These are phyloP conservation scores for Trichoderma brevicompactum DNA, from an alignment of 2,329 filamentous ascomycete species.

Conservation along the genomic window DNA sequence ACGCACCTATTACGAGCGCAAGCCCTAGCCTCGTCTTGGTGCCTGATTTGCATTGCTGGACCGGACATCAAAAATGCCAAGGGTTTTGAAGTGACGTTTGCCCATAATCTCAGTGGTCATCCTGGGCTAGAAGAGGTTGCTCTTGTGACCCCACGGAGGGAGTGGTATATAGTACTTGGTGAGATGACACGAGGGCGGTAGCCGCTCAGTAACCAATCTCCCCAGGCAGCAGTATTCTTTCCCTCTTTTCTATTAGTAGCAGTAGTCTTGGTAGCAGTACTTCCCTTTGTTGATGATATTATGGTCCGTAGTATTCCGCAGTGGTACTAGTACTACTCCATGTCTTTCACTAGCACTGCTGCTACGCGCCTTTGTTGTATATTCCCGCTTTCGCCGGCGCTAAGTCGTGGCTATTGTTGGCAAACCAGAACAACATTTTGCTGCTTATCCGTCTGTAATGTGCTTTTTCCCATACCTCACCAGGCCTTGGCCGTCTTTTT, in stretches of 20 bases:
- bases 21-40: slow-evolving; percentile 9
- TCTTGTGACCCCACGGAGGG: neutral
- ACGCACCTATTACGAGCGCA: slow-evolving; percentile 20
- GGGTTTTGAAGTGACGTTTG: slow-evolving; percentile 7
- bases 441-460: too few species aligned
- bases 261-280: neutral
- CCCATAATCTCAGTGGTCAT: neutral
- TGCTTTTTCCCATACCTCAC: too few species aligned
- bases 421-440: neutral
- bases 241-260: neutral
- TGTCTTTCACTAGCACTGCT: neutral
- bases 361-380: slow-evolving; percentile 3
- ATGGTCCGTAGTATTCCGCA: neutral
- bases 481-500: neutral
- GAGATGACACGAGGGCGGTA: slow-evolving; percentile 15
- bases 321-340: neutral
- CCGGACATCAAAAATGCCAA: neutral
- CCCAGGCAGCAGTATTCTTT: slow-evolving; percentile 24
- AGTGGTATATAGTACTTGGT: neutral
- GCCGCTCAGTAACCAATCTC: neutral
- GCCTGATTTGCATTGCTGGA: slow-evolving; percentile 21
- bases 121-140: neutral
- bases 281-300: too few species aligned
- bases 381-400: slow-evolving; percentile 27
- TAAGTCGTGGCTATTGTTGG: slow-evolving; percentile 17